Evolutionary conservation across 495 filamentous ascomycete genomes (phyloP), one percentile per base, ranked within the genome.

Genomic region (Haplographium delicatum): DNA sequence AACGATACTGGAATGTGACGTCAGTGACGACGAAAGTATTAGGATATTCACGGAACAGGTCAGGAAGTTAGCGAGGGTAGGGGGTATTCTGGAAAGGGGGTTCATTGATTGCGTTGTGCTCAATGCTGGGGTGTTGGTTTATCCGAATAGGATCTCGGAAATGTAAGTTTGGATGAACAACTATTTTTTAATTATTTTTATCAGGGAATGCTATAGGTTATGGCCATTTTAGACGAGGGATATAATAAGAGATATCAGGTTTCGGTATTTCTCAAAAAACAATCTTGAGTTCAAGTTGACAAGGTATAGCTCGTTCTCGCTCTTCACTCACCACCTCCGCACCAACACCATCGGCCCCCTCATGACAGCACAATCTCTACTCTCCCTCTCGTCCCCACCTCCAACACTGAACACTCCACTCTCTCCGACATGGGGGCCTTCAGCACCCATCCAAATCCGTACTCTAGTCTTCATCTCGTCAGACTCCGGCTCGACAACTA

Each of bases 271-370:
- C n/a, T n/a, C n/a, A n/a, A n/a, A n/a, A n/a, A n/a, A n/a, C n/a
- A n/a, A n/a, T n/a, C 28, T 3, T 9, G 7, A 43, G 20, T 22
- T 43, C 5, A 23, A 13, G 3, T 26, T 27, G 11, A 1, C 22
- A 43, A 20, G 13, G 16, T 6, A 9, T 15, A 58, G 43, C n/a
- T 20, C 40, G 8, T 80, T 73, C 57, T 65, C 67, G 38, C 63
- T 65, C 22, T 81, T 81, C 53, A 66, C 73, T 13, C 70, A 70
- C 49, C 77, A 80, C 53, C 64, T 81, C 5, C 63, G 74, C 45
- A 79, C 76, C 24, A 81, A 81, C 56, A 73, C 75, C 39, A 74
- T 81, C 48, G 77, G 77, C 0, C 77, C 77, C 5, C 76, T 81
- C 41, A 70, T 78, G 37, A 72, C 67, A 34, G 77, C 74, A 2